A percentile compares a stretch with the other conserved stretches of the same genome.
Conservation (phyloP, 176 grass and related monocot species). For the Oryza meridionalis region DNA sequence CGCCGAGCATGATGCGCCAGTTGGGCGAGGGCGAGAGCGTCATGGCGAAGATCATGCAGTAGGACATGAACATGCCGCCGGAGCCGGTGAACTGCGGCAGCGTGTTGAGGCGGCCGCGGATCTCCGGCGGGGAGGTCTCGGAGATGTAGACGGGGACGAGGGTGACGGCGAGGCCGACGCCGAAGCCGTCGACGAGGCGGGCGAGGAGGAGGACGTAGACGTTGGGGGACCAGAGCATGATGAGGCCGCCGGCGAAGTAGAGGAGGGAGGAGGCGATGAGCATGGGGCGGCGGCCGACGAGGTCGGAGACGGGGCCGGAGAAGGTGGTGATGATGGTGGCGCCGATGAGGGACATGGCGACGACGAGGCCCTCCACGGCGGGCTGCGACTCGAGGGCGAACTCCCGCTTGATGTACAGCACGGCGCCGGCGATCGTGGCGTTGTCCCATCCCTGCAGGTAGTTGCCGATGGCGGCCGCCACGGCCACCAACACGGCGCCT, state of each 20-base stretch:
- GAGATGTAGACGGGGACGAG: slow-evolving; percentile 94
- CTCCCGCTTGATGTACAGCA: slow-evolving; percentile 85
- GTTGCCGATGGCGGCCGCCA: slow-evolving; percentile 76
- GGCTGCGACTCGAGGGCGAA: slow-evolving; percentile 72
- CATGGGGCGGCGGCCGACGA: slow-evolving; percentile 70
- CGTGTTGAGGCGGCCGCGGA: slow-evolving; percentile 77
- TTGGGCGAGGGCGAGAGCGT: slow-evolving; percentile 42
- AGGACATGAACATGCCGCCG: slow-evolving; percentile 78
- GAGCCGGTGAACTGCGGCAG: slow-evolving; percentile 90
- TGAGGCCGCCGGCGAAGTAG: slow-evolving; percentile 56
- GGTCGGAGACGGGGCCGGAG: slow-evolving; percentile 81
- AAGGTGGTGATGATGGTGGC: slow-evolving; percentile 92
- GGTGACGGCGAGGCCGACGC: slow-evolving; percentile 70
- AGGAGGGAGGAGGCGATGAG: slow-evolving; percentile 73
- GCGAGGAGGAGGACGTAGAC: slow-evolving; percentile 66
- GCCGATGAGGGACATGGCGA: slow-evolving; percentile 83
- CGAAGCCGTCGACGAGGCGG: slow-evolving; percentile 81
- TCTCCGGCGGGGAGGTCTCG: slow-evolving; percentile 82
- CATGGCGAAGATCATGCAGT: slow-evolving; percentile 85
- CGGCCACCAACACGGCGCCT: slow-evolving; percentile 68
- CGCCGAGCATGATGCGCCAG: slow-evolving; percentile 84
- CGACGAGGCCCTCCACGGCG: slow-evolving; percentile 72
- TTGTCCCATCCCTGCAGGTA: slow-evolving; percentile 83
- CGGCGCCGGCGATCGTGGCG: slow-evolving; percentile 70
- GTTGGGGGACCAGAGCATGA: slow-evolving; percentile 86